A percentile compares a stretch with the other conserved stretches of the same genome.
These are phyloP conservation scores for Diplotaxis tenuifolia DNA, from an alignment of 345 rosid genomes.

Conservation along the genomic window DNA sequence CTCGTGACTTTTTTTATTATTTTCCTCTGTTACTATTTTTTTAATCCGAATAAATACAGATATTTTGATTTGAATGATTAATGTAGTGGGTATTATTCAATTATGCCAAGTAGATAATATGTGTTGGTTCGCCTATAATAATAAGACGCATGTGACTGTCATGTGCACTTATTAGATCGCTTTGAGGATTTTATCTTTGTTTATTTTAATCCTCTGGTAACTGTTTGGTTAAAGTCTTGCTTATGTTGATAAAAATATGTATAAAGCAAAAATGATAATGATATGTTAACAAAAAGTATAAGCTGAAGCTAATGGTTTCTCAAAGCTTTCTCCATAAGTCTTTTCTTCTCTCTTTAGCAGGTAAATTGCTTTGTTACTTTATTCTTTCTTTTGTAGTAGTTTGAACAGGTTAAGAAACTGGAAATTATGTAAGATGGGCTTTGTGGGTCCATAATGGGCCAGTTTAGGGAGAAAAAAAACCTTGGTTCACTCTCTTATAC, in stretches of 20 bases:
- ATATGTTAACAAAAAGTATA: constrained; percentile 3
- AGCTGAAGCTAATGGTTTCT: constrained; percentile 3
- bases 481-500: constrained; percentile 22
- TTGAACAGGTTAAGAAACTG: background rate
- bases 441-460: constrained; percentile 27
- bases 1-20: constrained; percentile 29
- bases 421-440: background rate
- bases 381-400: background rate
- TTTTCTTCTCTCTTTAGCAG: background rate
- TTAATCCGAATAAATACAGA: background rate
- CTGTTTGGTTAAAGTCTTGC: background rate
- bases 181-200: background rate
- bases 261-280: constrained; percentile 33
- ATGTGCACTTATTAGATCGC: constrained; percentile 22
- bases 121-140: constrained; percentile 31
- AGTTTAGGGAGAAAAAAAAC: constrained; percentile 1
- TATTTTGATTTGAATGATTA: constrained; percentile 10
- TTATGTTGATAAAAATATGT: background rate
- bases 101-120: constrained; percentile 29
- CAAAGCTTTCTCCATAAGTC: background rate
- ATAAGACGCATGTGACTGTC: constrained; percentile 36
- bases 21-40: background rate
- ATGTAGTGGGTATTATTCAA: constrained; percentile 25
- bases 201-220: background rate
- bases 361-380: background rate